These are phyloP conservation scores for Pestalotiopsis sp. DNA, from an alignment of 2,329 filamentous ascomycete species.

Conservation along the genomic window DNA sequence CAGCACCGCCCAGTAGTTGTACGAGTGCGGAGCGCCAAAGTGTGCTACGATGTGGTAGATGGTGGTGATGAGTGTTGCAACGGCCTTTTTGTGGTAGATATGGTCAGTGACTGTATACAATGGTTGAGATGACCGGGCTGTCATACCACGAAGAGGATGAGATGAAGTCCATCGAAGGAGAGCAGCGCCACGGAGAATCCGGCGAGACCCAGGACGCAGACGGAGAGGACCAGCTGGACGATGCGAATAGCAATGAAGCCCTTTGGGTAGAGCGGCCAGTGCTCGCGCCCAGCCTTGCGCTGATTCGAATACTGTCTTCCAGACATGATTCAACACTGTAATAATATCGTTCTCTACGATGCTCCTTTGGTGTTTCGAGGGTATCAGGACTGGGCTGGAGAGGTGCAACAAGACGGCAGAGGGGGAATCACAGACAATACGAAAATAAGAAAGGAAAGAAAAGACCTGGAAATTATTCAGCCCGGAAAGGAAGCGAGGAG, in stretches of 20 bases:
- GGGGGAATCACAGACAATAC: not conserved
- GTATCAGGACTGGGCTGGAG: not conserved
- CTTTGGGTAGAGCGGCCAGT: conserved; percentile 48
- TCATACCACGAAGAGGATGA: conserved; percentile 45
- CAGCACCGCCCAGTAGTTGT: conserved; percentile 58
- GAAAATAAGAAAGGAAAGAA: not conserved
- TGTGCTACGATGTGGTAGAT: conserved; percentile 52
- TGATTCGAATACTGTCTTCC: conserved; percentile 31
- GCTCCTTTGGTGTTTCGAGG: not conserved
- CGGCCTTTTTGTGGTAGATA: conserved; percentile 29
- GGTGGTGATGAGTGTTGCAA: conserved; percentile 47
- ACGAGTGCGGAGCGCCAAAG: conserved; percentile 40
- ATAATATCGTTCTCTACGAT: not conserved
- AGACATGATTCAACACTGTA: not conserved
- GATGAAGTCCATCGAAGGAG: conserved; percentile 26
- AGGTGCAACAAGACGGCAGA: not conserved
- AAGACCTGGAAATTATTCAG: not conserved
- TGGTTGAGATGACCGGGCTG: conserved; percentile 1
- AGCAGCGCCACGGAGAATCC: conserved; percentile 45
- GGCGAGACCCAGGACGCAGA: conserved; percentile 49
- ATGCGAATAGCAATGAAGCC: conserved; percentile 48
- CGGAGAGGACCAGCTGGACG: conserved; percentile 46
- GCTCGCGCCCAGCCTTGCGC: conserved; percentile 43
- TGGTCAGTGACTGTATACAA: conserved; percentile 7
- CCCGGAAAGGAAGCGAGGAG: not conserved